Conservation (phyloP, 75 land plant species). For the Gnetum montanum region DNA sequence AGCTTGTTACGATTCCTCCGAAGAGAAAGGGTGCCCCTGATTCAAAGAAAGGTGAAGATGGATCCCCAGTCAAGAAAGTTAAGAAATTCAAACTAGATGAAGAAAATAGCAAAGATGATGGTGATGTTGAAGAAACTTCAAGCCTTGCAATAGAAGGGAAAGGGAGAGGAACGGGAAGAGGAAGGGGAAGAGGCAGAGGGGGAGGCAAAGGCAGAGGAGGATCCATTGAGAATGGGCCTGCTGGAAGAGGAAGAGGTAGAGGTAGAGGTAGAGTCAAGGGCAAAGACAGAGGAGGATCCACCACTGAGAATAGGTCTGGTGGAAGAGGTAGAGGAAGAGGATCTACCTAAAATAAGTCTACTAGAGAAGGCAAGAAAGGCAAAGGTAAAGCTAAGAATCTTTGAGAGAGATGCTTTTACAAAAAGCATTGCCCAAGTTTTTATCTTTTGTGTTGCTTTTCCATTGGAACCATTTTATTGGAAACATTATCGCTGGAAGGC, state of each 20-base stretch:
- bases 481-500: too few species aligned
- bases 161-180: too few species aligned
- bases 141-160: constrained; percentile 22
- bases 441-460: too few species aligned
- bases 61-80: neutral
- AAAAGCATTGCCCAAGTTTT: too few species aligned
- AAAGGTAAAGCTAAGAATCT: too few species aligned
- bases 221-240: too few species aligned
- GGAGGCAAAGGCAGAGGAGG: too few species aligned
- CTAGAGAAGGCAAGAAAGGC: neutral
- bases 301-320: neutral
- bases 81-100: constrained; percentile 7
- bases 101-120: constrained; percentile 31
- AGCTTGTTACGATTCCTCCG: too few species aligned
- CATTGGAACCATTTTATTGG: too few species aligned
- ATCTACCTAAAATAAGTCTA: too few species aligned
- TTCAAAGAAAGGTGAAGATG: constrained; percentile 20
- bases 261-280: neutral
- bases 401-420: too few species aligned
- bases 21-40: constrained; percentile 31
- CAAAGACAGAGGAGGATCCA: neutral
- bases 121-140: constrained; percentile 29
- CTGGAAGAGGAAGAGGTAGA: neutral
- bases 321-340: too few species aligned
- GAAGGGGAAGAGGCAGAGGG: constrained; percentile 16